phyloP scores from a whole-genome alignment of 2,329 filamentous ascomycete species.

The Chlorencoelia australis region DNA sequence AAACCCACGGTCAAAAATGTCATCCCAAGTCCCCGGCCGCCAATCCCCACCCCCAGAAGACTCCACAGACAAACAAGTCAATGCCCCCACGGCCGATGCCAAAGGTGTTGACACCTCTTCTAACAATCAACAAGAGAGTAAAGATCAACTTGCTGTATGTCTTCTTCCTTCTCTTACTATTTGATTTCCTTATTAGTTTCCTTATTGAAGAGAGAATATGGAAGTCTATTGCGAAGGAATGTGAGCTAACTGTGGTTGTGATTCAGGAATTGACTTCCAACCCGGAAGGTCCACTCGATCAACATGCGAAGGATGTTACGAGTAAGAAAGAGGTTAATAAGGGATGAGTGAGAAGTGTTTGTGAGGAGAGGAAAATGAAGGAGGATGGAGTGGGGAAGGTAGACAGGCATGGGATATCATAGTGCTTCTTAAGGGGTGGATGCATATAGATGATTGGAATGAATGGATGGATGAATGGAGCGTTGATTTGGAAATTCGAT shows the following conservation, averaged over 20 bases:
- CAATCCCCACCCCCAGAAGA: constrained; percentile 68
- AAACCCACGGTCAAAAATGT: constrained; percentile 16
- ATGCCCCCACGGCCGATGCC: constrained; percentile 46
- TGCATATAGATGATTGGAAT: too few species aligned
- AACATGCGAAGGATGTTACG: constrained; percentile 48
- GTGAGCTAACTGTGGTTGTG: too few species aligned
- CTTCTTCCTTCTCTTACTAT: background rate
- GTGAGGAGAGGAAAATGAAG: background rate
- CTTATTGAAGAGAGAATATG: too few species aligned
- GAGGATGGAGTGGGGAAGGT: background rate
- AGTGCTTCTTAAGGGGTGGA: too few species aligned
- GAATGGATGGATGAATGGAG: too few species aligned
- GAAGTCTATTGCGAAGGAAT: too few species aligned
- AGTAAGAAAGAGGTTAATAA: constrained; percentile 17
- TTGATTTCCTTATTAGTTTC: background rate
- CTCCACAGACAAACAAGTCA: constrained; percentile 55
- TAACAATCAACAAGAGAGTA: constrained; percentile 39
- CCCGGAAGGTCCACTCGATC: constrained; percentile 54
- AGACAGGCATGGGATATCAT: background rate
- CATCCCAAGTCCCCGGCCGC: constrained; percentile 52
- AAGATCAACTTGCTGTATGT: constrained; percentile 40
- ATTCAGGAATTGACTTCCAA: constrained; percentile 51
- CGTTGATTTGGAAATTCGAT: too few species aligned
- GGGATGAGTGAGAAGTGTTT: background rate
- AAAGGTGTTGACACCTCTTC: constrained; percentile 46